These are phyloP conservation scores for Colletotrichum liaoningense DNA, from an alignment of 2,329 filamentous ascomycete genomes.

Conservation along the genomic window DNA sequence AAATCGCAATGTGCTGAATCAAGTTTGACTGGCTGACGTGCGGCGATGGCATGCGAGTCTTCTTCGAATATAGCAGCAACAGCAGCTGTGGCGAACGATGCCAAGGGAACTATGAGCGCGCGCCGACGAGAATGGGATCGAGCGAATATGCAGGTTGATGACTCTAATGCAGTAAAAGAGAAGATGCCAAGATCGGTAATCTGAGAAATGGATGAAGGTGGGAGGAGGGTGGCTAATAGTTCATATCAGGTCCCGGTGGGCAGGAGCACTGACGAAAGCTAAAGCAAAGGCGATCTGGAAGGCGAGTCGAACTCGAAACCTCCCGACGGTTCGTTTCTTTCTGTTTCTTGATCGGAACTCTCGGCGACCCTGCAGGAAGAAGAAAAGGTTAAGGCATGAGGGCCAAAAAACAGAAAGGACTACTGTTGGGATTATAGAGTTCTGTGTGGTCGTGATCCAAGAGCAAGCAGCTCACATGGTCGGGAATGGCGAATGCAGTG, in stretches of 20 bases:
- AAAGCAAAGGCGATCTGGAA: background rate
- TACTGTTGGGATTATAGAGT: background rate
- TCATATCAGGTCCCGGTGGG: background rate
- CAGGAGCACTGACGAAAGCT: background rate
- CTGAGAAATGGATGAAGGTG: too few species aligned
- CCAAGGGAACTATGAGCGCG: background rate
- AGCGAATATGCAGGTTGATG: background rate
- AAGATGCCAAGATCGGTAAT: background rate
- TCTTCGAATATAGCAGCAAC: background rate
- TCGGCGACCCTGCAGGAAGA: background rate
- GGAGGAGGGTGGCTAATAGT: background rate
- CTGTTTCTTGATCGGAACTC: background rate
- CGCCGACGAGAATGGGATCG: background rate
- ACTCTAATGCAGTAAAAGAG: background rate
- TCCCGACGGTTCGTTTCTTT: background rate
- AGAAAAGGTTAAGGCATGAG: conserved; percentile 7
- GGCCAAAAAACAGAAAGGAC: background rate
- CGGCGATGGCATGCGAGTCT: background rate
- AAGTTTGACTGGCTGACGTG: background rate
- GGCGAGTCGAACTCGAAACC: background rate
- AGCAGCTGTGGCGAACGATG: background rate
- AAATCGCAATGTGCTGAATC: background rate
- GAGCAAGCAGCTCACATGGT: background rate
- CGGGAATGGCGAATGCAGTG: background rate
- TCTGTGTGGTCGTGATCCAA: background rate